Evolutionary conservation across 768 basidiomycete species (phyloP), one percentile per base, ranked within the genome.

Genomic region (Xerocomus brunneocitrinus): DNA sequence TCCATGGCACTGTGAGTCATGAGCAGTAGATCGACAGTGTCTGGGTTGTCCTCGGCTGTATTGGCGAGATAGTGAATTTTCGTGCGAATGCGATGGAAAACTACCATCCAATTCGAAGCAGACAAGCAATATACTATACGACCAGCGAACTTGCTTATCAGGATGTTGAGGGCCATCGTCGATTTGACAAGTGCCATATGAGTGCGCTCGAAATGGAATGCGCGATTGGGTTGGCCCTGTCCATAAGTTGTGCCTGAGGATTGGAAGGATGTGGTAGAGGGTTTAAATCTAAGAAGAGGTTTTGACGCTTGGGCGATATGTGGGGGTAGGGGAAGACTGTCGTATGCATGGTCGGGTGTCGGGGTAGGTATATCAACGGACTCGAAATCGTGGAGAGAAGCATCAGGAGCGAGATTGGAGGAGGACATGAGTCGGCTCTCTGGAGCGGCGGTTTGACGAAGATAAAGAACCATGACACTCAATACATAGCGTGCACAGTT

Each of bases 121-220:
- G 93, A 93, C 16, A 98, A 78, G 64, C 87, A 86, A 64, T 88
- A 93, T 27, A 95, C 80, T 56, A 95, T 84, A 46, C 85, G 81
- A 10, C 89, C 87, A 22, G 87, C 79, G 60, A 79, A 89, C 63
- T 85, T 83, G 49, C 81, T 78, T 55, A 91, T 84, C 25, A 87
- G 73, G 22, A 74, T 72, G 56, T 81, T 83, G 47, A 90, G 74
- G 7, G 83, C 74, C 49, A 75, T 65, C 1, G 78, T 63, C 0
- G 81, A 83, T 52, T 76, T 79, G 34, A 82, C 71, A 16, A 84
- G 73, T 14, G 82, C 80, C 69, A 80, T 76, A 43, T 83, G 79
- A 1, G 86, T 87, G 62, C 73, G 79, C 67, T 87, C 83, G 57
- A 85, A 85, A 47, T 55, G 71, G 67, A 46, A 66, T 47, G 62